Conservation (phyloP, 306 rosid species). For the Vachellia pachyceras region DNA sequence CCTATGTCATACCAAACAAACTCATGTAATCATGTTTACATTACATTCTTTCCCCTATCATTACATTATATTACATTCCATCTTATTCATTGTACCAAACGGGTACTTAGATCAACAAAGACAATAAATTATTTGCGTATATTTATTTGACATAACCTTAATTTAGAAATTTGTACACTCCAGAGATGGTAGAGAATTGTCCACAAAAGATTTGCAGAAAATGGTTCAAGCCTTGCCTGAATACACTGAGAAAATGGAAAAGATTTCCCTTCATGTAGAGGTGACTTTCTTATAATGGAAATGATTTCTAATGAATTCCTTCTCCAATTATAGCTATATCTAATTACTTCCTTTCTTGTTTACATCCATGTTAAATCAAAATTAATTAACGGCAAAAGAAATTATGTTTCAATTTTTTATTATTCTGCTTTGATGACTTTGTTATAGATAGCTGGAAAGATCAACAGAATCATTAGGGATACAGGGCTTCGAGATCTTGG, state of each 20-base stretch:
- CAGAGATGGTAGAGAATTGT: conserved; percentile 85
- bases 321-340: too few relatives aligned
- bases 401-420: conserved; percentile 31
- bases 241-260: conserved; percentile 91
- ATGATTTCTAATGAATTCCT: too few relatives aligned
- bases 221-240: conserved; percentile 99
- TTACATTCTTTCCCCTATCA: too few relatives aligned
- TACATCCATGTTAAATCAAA: conserved; percentile 14
- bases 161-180: conserved; percentile 42
- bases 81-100: too few relatives aligned
- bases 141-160: conserved; percentile 2
- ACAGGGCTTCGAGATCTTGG: conserved; percentile 80
- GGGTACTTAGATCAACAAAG: neutral
- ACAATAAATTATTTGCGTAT: neutral
- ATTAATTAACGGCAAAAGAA: neutral
- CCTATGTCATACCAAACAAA: too few relatives aligned
- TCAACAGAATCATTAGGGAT: conserved; percentile 81
- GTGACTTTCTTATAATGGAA: conserved; percentile 44
- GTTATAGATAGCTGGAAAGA: conserved; percentile 81
- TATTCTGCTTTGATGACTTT: conserved; percentile 43
- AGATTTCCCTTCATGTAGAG: conserved; percentile 95
- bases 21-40: too few relatives aligned
- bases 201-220: conserved; percentile 93
- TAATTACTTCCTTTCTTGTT: neutral
- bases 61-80: too few relatives aligned